phyloP scores from a whole-genome alignment of 202 grass and related monocot species.

The Panicum hallii region DNA sequence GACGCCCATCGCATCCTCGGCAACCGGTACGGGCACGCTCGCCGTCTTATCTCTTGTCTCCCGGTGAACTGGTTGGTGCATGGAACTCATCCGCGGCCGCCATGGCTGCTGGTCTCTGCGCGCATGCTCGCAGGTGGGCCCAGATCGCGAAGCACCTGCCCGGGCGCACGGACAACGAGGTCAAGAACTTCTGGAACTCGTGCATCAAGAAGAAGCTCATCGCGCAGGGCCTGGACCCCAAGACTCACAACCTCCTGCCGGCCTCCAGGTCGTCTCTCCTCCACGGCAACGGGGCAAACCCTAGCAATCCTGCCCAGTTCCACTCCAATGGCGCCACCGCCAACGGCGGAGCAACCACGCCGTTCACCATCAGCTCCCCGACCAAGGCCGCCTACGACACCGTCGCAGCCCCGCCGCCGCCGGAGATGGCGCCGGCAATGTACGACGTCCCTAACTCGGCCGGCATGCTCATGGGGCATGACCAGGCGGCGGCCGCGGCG shows the following conservation, averaged over 20 bases:
- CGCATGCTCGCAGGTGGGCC: conserved; percentile 63
- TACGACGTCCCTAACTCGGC: conserved; percentile 41
- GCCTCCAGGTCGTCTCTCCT: conserved; percentile 57
- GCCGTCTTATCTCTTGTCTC: not conserved
- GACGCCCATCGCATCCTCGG: conserved; percentile 98
- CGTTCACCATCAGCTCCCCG: conserved; percentile 92
- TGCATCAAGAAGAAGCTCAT: conserved; percentile 99
- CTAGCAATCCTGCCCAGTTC: conserved; percentile 46
- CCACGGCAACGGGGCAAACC: conserved; percentile 47
- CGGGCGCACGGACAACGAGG: conserved; percentile 96
- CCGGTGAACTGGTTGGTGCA: not conserved
- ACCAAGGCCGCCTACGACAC: conserved; percentile 57
- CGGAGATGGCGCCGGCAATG: conserved; percentile 48
- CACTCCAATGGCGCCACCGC: not conserved
- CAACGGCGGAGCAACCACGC: conserved; percentile 41
- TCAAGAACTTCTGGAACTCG: conserved; percentile 99
- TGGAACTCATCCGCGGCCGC: not conserved
- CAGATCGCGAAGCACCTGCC: conserved; percentile 98
- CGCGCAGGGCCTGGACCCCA: conserved; percentile 94
- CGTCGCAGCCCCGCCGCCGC: conserved; percentile 34
- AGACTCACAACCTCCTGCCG: conserved; percentile 93
- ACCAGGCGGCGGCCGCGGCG: conserved; percentile 21
- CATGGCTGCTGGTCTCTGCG: not conserved
- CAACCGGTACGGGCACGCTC: conserved; percentile 57
- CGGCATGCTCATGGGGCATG: conserved; percentile 43